These are phyloP conservation scores for Diaporthe vaccinii DNA, from an alignment of 2,329 filamentous ascomycete genomes.

Conservation along the genomic window DNA sequence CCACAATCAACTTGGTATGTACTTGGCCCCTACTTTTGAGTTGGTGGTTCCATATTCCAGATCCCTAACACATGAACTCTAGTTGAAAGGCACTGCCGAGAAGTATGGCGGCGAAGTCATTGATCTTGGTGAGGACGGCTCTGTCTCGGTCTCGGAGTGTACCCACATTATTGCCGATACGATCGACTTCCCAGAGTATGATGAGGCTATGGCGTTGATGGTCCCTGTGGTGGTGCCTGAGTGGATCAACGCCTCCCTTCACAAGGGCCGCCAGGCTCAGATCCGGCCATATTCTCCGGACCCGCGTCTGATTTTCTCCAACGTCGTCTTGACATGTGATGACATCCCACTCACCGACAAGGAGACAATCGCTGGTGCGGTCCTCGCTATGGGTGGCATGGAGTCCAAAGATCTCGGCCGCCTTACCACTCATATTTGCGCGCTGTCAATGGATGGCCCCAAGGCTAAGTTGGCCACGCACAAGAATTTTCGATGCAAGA, in stretches of 20 bases:
- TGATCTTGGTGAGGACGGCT: slow-evolving; percentile 62
- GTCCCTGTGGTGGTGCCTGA: slow-evolving; percentile 85
- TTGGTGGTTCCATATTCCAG: neutral
- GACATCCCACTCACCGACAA: slow-evolving; percentile 89
- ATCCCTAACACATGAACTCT: slow-evolving; percentile 10
- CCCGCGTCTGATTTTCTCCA: slow-evolving; percentile 88
- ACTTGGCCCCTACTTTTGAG: neutral
- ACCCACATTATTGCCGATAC: slow-evolving; percentile 77
- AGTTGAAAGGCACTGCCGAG: slow-evolving; percentile 59
- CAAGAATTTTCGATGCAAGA: slow-evolving; percentile 80
- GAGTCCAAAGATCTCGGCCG: slow-evolving; percentile 80
- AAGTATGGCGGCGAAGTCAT: slow-evolving; percentile 66
- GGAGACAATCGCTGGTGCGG: slow-evolving; percentile 91
- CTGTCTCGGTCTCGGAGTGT: slow-evolving; percentile 60
- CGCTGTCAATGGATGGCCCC: slow-evolving; percentile 80
- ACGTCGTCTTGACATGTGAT: slow-evolving; percentile 85
- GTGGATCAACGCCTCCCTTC: slow-evolving; percentile 83
- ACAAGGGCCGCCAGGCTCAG: slow-evolving; percentile 78
- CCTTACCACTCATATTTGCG: slow-evolving; percentile 89
- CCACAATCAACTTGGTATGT: slow-evolving; percentile 20
- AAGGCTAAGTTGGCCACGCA: slow-evolving; percentile 74
- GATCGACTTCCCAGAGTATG: slow-evolving; percentile 92
- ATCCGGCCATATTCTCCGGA: slow-evolving; percentile 91
- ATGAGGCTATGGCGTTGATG: slow-evolving; percentile 79
- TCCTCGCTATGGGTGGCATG: slow-evolving; percentile 89